Percentiles rank a stretch among this genome's conserved stretches.
These are phyloP conservation scores for Umbelopsis isabellina DNA, from an alignment of 192 early-diverging fungal species.

Conservation along the genomic window DNA sequence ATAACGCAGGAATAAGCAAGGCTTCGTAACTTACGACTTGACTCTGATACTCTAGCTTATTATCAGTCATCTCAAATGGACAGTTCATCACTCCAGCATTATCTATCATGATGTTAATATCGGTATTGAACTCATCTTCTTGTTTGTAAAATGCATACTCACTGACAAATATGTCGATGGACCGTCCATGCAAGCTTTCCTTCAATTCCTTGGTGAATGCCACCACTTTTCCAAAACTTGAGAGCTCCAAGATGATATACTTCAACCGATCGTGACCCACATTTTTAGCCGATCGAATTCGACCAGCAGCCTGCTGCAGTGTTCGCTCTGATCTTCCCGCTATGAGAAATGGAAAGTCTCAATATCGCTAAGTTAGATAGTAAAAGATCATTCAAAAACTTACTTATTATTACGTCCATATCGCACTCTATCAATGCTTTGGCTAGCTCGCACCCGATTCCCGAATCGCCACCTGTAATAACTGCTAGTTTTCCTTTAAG, in stretches of 20 bases:
- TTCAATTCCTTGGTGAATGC: neutral
- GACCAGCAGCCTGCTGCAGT: neutral
- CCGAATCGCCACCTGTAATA: conserved; percentile 12
- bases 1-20: too few species aligned
- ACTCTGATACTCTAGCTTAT: neutral
- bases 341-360: neutral
- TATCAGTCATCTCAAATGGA: neutral
- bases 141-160: neutral
- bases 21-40: neutral
- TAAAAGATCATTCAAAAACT: neutral
- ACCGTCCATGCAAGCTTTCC: neutral
- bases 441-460: conserved; percentile 2
- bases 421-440: neutral
- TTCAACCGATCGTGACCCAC: neutral
- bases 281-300: neutral
- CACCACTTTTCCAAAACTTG: neutral
- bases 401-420: neutral
- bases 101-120: neutral
- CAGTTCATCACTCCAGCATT: conserved; percentile 18
- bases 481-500: neutral
- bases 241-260: neutral
- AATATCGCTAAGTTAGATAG: neutral
- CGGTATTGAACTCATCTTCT: neutral
- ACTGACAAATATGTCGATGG: neutral
- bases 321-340: neutral